Evolutionary conservation across 106 monocot genomes (phyloP), one percentile per base, ranked within the genome.

Genomic region (Dendrobium nobile): DNA sequence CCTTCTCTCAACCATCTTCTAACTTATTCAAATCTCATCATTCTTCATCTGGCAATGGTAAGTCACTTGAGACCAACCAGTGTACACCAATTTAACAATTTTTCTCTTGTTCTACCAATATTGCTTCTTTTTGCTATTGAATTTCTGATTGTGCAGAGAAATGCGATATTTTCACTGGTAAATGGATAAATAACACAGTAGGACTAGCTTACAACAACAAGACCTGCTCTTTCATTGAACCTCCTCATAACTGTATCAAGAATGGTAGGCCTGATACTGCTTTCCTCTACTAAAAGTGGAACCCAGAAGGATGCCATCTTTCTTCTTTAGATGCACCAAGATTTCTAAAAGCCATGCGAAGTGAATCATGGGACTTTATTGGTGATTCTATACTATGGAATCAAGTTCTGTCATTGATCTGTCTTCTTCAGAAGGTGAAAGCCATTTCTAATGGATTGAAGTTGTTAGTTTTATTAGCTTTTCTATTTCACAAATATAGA

Each of bases 321-420:
- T 79, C 85, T 75, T 73, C 43, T 7, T 88, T 90, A 74, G 80
- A 86, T 86, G 48, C 85, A 55, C 16, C 64, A 43, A 80, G 45
- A 44, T 90, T 90, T 82, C 64, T 90, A 43, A 26, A 82, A 54
- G 16, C 80, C 42, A 86, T 90, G 90, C 28, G 47, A 73, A 78
- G 86, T 70, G 86, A 90, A 85, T 72, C 79, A 51, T 88, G 81
- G 85, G 90, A 86, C 51, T 75, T 90, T 4, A 88, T 90, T 82
- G 87, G 90, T 41, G 90, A 90, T 80, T 90, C 90, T 2, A 86
- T 90, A 67, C 81, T 86, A 26, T 81, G 90, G 26, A 88, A 90
- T 81, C 90, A 90, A 58, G 84, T 56, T 37, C 80, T 82, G 4
- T 90, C 90, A 54, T 80, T 90, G 45, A 19, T 88, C 54, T 90